A percentile compares a stretch with the other conserved stretches of the same genome.
Evolutionary conservation across 768 basidiomycete species (phyloP).

Genomic region (Leccinum sublutescens): DNA sequence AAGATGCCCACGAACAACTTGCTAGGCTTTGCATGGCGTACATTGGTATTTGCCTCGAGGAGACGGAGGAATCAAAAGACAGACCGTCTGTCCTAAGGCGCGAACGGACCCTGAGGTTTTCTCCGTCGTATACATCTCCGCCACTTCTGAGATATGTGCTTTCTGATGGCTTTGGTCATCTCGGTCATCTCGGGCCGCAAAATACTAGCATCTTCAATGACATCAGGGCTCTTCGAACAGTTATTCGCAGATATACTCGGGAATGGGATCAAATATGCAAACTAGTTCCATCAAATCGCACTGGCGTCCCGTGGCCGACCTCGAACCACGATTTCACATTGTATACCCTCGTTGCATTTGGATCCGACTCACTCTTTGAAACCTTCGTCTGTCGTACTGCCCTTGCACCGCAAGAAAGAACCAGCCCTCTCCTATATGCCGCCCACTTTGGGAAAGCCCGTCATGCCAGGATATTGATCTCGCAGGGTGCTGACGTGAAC

Average conservation of each 20-base stretch:
- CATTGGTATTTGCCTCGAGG: no score
- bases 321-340: conserved; percentile 1
- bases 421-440: conserved; percentile 10
- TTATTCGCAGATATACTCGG: not conserved
- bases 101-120: no score
- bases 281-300: not conserved
- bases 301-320: conserved; percentile 2
- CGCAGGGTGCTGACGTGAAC: not conserved
- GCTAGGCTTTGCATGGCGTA: no score
- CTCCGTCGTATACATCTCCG: no score
- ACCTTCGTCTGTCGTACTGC: not conserved
- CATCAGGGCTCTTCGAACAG: not conserved
- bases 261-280: conserved; percentile 4
- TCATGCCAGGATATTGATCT: conserved; percentile 1
- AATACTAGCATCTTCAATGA: not conserved
- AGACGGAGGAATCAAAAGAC: no score
- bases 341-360: conserved; percentile 9
- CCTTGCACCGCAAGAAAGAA: not conserved
- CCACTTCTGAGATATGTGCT: no score
- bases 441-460: not conserved
- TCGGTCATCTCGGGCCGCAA: no score
- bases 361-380: not conserved
- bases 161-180: no score
- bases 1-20: no score
- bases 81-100: no score